Evolutionary conservation across 768 basidiomycete species (phyloP).

Genomic region (Psilocybe azurescens): DNA sequence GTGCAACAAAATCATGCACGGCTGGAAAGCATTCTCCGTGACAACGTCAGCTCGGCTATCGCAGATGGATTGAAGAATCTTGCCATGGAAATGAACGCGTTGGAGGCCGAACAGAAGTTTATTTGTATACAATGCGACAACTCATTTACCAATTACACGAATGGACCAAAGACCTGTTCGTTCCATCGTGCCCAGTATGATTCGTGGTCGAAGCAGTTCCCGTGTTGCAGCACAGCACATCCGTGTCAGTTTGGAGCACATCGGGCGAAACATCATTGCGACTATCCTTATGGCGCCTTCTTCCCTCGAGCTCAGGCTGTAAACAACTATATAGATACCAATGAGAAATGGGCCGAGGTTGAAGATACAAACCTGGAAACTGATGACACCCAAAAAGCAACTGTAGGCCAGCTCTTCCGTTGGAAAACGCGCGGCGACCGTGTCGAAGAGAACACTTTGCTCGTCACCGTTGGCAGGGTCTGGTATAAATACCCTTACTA

Average conservation of each 20-base stretch:
- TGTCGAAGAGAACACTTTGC: slow-evolving; percentile 38
- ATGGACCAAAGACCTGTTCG: slow-evolving; percentile 43
- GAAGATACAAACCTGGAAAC: slow-evolving; percentile 43
- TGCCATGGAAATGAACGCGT: slow-evolving; percentile 36
- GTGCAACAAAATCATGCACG: slow-evolving; percentile 36
- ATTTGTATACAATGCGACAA: slow-evolving; percentile 44
- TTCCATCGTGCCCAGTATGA: slow-evolving; percentile 42
- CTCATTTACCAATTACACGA: slow-evolving; percentile 39
- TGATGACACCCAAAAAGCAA: slow-evolving; percentile 31
- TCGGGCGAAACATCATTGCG: slow-evolving; percentile 44
- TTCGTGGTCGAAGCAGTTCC: slow-evolving; percentile 37
- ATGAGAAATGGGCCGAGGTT: slow-evolving; percentile 36
- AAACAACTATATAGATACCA: slow-evolving; percentile 38
- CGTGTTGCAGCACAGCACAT: slow-evolving; percentile 40
- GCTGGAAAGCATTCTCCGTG: slow-evolving; percentile 36
- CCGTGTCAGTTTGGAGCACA: slow-evolving; percentile 42
- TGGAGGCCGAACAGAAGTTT: slow-evolving; percentile 42
- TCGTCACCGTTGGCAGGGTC: slow-evolving; percentile 41
- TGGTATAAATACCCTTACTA: slow-evolving; percentile 40
- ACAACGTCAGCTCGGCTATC: slow-evolving; percentile 39
- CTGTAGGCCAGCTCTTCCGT: slow-evolving; percentile 36
- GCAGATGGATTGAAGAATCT: slow-evolving; percentile 41
- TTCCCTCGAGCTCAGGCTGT: slow-evolving; percentile 38
- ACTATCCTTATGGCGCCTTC: slow-evolving; percentile 45
- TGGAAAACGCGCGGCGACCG: slow-evolving; percentile 39